A percentile compares a stretch with the other conserved stretches of the same genome.
phyloP scores from a whole-genome alignment of 2,329 filamentous ascomycete genomes.

The Alternaria metachromatica region DNA sequence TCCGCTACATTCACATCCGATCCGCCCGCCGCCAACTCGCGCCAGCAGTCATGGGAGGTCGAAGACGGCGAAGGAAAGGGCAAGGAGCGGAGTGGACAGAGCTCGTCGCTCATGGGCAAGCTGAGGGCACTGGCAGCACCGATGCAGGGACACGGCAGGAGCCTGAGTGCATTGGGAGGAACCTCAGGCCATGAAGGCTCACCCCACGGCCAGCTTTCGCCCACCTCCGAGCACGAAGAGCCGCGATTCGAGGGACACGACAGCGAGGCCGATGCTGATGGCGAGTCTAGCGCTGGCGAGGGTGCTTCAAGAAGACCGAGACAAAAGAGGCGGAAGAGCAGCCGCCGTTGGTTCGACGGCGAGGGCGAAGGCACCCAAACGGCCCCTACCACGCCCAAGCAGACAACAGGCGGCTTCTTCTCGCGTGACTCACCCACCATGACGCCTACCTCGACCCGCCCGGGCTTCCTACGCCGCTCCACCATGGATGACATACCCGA shows the following conservation, averaged over 20 bases:
- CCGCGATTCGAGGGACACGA: slow-evolving; percentile 62
- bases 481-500: slow-evolving; percentile 59
- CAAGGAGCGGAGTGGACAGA: slow-evolving; percentile 56
- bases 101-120: slow-evolving; percentile 76
- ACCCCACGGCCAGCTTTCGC: slow-evolving; percentile 51
- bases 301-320: slow-evolving; percentile 49
- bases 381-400: slow-evolving; percentile 70
- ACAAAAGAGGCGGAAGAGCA: slow-evolving; percentile 67
- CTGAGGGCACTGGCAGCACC: slow-evolving; percentile 74
- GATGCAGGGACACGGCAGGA: slow-evolving; percentile 58
- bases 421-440: slow-evolving; percentile 50
- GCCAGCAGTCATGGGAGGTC: slow-evolving; percentile 68
- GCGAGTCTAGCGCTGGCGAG: slow-evolving; percentile 86
- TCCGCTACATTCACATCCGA: slow-evolving; percentile 50
- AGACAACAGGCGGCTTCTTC: slow-evolving; percentile 59
- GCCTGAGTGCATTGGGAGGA: slow-evolving; percentile 56
- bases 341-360: slow-evolving; percentile 61
- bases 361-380: slow-evolving; percentile 63
- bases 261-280: slow-evolving; percentile 79
- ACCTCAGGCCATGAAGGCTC: slow-evolving; percentile 49
- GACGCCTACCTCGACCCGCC: slow-evolving; percentile 40
- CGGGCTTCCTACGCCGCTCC: slow-evolving; percentile 61
- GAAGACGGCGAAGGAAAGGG: slow-evolving; percentile 67
- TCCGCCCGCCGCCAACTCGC: slow-evolving; percentile 58
- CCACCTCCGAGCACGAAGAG: slow-evolving; percentile 58